Percentiles rank a stretch among this genome's conserved stretches.
phyloP scores from a whole-genome alignment of 169 alveolate genomes.

The Plasmodium berghei region DNA sequence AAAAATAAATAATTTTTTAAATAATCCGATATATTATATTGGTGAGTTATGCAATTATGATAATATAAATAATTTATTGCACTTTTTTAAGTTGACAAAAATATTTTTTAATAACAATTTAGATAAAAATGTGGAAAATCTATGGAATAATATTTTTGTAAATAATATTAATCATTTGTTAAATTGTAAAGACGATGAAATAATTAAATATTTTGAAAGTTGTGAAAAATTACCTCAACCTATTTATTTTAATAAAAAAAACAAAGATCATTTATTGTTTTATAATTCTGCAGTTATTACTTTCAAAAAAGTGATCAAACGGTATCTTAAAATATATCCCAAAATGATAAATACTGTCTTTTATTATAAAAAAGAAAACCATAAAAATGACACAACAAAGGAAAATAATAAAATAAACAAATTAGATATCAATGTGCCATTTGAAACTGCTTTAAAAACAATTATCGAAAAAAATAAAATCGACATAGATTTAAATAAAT shows the following conservation, averaged over 20 bases:
- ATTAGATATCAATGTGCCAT: not conserved
- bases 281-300: conserved; percentile 32
- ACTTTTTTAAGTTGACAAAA: conserved; percentile 60
- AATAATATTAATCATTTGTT: conserved; percentile 35
- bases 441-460: conserved; percentile 22
- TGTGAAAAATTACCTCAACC: conserved; percentile 42
- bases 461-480: conserved; percentile 35
- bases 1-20: conserved; percentile 57
- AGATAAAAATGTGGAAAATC: conserved; percentile 6
- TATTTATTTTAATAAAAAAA: conserved; percentile 15
- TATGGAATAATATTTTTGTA: conserved; percentile 61
- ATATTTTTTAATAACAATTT: conserved; percentile 40
- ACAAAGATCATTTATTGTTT: conserved; percentile 36
- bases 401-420: not conserved
- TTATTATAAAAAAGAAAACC: not conserved
- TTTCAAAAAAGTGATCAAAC: conserved; percentile 32
- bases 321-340: conserved; percentile 6
- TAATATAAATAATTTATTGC: conserved; percentile 42
- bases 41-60: conserved; percentile 52
- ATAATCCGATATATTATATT: conserved; percentile 46
- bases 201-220: conserved; percentile 32
- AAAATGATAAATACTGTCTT: not conserved
- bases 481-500: conserved; percentile 25
- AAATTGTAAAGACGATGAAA: conserved; percentile 20
- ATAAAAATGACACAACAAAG: not conserved